Conservation (phyloP, 139 green algal genomes). For the Gonium pectorale region DNA sequence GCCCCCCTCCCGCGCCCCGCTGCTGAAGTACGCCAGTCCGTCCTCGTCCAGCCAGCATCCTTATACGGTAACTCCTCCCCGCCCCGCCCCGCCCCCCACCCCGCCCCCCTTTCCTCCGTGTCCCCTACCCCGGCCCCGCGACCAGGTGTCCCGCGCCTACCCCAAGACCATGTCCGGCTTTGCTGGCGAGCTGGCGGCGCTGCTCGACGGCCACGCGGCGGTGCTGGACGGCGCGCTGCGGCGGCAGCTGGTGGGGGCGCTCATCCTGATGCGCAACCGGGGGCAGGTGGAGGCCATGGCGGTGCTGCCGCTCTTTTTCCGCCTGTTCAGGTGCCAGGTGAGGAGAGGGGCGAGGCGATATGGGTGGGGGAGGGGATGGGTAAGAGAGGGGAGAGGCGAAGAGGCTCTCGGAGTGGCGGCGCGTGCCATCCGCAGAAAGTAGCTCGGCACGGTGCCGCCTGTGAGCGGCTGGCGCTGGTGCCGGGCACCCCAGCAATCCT, state of each 20-base stretch:
- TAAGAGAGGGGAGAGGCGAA: background rate
- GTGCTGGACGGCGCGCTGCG: constrained; percentile 82
- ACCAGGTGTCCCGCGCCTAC: constrained; percentile 82
- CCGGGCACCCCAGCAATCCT: too few species aligned
- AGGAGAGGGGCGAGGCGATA: background rate
- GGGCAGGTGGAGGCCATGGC: constrained; percentile 69
- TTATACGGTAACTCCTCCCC: too few species aligned
- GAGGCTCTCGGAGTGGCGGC: background rate
- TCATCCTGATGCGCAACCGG: constrained; percentile 95
- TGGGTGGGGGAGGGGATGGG: background rate
- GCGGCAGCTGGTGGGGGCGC: constrained; percentile 79
- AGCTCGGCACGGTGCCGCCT: too few species aligned
- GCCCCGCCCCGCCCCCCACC: background rate
- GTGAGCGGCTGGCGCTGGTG: too few species aligned
- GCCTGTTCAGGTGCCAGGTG: constrained; percentile 81
- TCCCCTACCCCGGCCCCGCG: background rate
- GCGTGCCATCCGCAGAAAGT: too few species aligned
- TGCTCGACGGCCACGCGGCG: constrained; percentile 88
- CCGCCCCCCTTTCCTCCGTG: background rate
- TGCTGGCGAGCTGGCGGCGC: constrained; percentile 75
- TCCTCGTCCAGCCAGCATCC: too few species aligned
- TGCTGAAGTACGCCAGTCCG: too few species aligned
- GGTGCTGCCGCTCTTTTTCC: constrained; percentile 95
- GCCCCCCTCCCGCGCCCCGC: too few species aligned
- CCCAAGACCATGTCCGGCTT: constrained; percentile 77